Base-by-base conservation (phyloP, 2,329 filamentous ascomycete genomes). In the Thermoascus crustaceus region DNA sequence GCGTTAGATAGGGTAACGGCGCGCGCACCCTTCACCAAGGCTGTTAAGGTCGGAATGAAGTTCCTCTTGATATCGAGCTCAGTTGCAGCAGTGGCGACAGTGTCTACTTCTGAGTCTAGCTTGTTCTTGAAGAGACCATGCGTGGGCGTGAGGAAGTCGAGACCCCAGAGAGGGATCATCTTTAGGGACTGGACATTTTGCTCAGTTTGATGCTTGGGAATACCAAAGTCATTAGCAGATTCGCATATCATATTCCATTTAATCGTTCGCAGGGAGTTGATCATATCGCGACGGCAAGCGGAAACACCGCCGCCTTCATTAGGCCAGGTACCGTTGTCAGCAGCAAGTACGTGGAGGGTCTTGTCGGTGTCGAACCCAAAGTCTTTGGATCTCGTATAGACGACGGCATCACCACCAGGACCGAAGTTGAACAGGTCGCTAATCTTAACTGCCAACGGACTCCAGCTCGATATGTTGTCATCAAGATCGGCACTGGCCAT, bases 181-280 rank as follows among this genome's bases (percentile, higher is more conserved):
- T 72, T 73, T 38, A 75, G 50, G 0, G 71, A 73, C 46, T 72
- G 68, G 7, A 75, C 63, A 38, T 73, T 74, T 45, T 64, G 64
- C 52, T 75, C 71, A 1, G 71, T 69, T 49, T 75, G 71, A 50
- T 72, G 71, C 11, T 71, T 67, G 4, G 71, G 71, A 13, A 73
- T 62, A 19, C 71, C 71, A 41, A 66, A 75, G 40, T 75, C 71
- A 44, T 72, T 73, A 6, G 71, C 71, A 4, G 68, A 68, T 53
- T 75, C 71, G 32, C 68, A 69, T 27, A 75, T 55, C 44, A 73
- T 71, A 44, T 75, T 70, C 57, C 71, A 72, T 37, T 69, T 66
- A 43, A 75, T 71, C 0, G 68, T 72, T 27, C 60, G 59, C 41
- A 72, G 65, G 9, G 66, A 68, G 44, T 75, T 72, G 49, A 75